Evolutionary conservation across 345 rosid genomes (phyloP).

Genomic region (Hirschfeldia incana): DNA sequence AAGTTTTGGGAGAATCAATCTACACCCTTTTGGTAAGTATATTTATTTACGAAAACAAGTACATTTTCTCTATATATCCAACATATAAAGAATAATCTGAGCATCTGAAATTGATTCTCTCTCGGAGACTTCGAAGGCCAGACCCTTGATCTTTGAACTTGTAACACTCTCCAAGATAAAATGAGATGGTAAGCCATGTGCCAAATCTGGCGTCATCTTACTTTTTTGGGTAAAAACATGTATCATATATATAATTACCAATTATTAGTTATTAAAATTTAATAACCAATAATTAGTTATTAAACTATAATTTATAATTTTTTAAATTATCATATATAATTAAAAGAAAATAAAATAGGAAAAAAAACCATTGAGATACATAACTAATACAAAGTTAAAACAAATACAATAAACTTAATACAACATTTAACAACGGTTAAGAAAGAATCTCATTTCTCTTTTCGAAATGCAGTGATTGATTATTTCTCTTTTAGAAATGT

Average conservation of each 20-base stretch:
- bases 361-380: no score
- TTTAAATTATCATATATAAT: no score
- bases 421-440: no score
- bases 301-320: no score
- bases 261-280: no score
- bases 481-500: no score
- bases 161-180: constrained; percentile 17
- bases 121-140: constrained; percentile 24
- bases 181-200: constrained; percentile 35
- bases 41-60: constrained; percentile 4
- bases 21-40: not conserved
- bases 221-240: not conserved
- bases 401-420: no score
- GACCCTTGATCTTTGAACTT: constrained; percentile 20
- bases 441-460: no score
- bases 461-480: no score
- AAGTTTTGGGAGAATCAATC: not conserved
- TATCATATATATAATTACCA: not conserved
- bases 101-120: constrained; percentile 32
- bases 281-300: no score
- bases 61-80: not conserved
- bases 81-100: constrained; percentile 4
- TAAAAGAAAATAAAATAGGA: no score
- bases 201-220: constrained; percentile 21
- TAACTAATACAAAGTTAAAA: no score